Evolutionary conservation across 257 asterid genomes (phyloP), one percentile per base, ranked within the genome.

Genomic region (Ajuga chamaepitys): DNA sequence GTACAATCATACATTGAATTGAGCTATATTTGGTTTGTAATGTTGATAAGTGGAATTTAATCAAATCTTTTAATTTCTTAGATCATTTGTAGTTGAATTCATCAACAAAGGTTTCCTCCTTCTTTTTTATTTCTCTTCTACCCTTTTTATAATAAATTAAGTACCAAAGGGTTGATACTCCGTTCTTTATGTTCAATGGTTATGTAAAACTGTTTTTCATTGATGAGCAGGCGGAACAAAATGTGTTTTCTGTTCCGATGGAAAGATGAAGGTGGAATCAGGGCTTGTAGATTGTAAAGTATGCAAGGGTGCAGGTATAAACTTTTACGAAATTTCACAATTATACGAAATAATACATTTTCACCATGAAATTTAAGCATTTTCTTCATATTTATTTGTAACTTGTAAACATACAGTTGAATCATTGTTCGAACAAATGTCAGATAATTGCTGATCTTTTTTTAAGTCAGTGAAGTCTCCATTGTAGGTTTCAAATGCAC

Each of bases 241-340:
- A 81, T 92, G 98, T 47, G 96, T 92, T 3, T 89, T 92, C 83
- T 89, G 97, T 69, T 82, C 17, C 14, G 95, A 81, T 68, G 98
- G 98, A 21, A 92, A 89, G 77, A 92, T 92, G 98, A 89, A 82
- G 83, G 80, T 73, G 18, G 97, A 89, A 75, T 42, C 79, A 3
- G 92, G 96, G 58, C 67, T 82, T 34, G 95, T 87, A 10, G 93
- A 92, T 64, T 92, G 98, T 74, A 87, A 80, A 72, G 96, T 92
- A 28, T 92, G 98, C 96, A 92, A 84, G 78, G 98, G 98, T 62
- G 92, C 97, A 83, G 96, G 98, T 86, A 76, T 12, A 47, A 5
- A 22, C 26, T 16, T 9, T 10, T 21, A 2, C 9, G 14, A 4
- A 12, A 38, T 9, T 20, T 5, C 38, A 37, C 26, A 35, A 35